Conservation (phyloP, 2,329 filamentous ascomycete species). For the Cyclaneusma minus region DNA sequence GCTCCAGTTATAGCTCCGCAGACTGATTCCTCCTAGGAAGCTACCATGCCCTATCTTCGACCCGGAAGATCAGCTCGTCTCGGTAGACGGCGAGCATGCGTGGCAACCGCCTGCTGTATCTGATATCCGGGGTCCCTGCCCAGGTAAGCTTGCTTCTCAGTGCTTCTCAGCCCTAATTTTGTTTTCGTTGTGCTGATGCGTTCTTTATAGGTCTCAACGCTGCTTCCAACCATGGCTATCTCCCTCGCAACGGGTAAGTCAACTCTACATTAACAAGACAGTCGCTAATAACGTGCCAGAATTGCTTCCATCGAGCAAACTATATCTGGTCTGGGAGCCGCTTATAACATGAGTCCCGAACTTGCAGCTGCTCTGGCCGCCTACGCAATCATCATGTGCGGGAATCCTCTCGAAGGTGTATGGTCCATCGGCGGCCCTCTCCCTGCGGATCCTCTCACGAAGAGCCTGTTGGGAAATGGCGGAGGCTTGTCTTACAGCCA, state of each 20-base stretch:
- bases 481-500: conserved; percentile 34
- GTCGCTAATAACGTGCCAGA: conserved; percentile 16
- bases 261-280: conserved; percentile 4
- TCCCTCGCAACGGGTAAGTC: conserved; percentile 14
- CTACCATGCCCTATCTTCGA: too few relatives aligned
- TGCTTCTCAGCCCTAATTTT: too few relatives aligned
- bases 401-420: conserved; percentile 31
- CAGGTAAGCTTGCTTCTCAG: too few relatives aligned
- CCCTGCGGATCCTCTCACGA: conserved; percentile 13
- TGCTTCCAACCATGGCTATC: conserved; percentile 16
- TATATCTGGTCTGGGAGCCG: conserved; percentile 1
- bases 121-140: too few relatives aligned
- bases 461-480: conserved; percentile 21
- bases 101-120: too few relatives aligned
- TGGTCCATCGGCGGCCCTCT: conserved; percentile 36
- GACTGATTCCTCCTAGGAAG: too few relatives aligned
- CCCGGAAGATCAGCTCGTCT: too few relatives aligned
- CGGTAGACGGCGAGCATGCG: too few relatives aligned
- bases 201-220: conserved; percentile 18
- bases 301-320: background rate
- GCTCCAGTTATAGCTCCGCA: too few relatives aligned
- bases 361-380: conserved; percentile 25
- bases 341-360: conserved; percentile 29
- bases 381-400: conserved; percentile 30
- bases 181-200: too few relatives aligned